These are phyloP conservation scores for Cryptococcus sp. DNA, from an alignment of 1,284 basidiomycete genomes.

Conservation along the genomic window DNA sequence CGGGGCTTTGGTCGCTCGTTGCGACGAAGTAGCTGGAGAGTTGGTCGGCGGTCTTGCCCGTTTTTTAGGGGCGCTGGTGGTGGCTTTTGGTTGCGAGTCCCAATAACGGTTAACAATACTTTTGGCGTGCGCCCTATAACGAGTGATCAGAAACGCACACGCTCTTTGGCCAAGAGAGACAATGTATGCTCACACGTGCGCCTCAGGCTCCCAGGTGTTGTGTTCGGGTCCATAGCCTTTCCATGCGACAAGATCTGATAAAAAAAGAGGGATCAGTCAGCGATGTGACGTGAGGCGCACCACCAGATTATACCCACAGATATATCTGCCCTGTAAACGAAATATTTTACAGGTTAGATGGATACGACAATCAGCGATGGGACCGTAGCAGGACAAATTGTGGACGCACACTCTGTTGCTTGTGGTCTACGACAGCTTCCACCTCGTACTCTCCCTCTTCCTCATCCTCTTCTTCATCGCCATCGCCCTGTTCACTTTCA, in stretches of 20 bases:
- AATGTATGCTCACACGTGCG: constrained; percentile 41
- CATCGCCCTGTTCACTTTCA: constrained; percentile 8
- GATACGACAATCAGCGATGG: no score
- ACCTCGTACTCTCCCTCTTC: constrained; percentile 22
- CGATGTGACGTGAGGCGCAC: neutral
- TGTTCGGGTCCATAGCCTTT: constrained; percentile 52
- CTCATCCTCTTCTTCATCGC: constrained; percentile 15
- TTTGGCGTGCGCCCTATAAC: constrained; percentile 35
- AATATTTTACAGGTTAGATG: no score
- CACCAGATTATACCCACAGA: neutral
- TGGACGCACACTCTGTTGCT: constrained; percentile 8
- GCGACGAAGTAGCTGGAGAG: constrained; percentile 12
- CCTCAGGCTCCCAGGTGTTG: constrained; percentile 51
- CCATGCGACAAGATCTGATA: constrained; percentile 50
- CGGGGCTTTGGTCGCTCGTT: constrained; percentile 17
- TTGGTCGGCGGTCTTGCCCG: constrained; percentile 23
- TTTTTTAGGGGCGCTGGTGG: constrained; percentile 21
- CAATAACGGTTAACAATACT: constrained; percentile 44
- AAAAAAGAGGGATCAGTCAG: neutral
- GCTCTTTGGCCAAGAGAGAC: neutral
- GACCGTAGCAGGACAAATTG: no score
- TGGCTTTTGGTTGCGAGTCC: constrained; percentile 20
- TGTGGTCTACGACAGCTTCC: constrained; percentile 18
- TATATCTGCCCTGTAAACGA: constrained; percentile 1
- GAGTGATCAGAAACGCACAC: neutral